Evolutionary conservation across 2,329 filamentous ascomycete species (phyloP).

Genomic region (Hymenoscyphus infarciens): DNA sequence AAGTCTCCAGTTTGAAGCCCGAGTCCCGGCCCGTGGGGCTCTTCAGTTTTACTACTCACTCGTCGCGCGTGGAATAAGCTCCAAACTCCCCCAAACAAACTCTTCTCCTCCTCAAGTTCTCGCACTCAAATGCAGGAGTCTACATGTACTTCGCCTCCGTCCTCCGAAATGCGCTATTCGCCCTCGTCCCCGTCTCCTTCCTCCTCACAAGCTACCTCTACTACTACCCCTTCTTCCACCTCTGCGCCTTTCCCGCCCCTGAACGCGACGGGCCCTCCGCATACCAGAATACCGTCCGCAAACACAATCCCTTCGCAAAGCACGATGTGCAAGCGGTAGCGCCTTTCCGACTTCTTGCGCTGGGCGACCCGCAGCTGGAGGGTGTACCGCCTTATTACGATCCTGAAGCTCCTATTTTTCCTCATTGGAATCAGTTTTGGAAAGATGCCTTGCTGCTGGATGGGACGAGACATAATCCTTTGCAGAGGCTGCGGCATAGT

Average conservation of each 20-base stretch:
- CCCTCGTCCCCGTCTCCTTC: constrained; percentile 63
- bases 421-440: constrained; percentile 45
- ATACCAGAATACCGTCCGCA: constrained; percentile 29
- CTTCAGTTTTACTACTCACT: too few relatives aligned
- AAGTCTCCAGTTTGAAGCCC: too few relatives aligned
- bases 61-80: neutral
- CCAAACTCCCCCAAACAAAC: neutral
- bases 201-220: constrained; percentile 76
- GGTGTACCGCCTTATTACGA: constrained; percentile 80
- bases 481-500: constrained; percentile 49
- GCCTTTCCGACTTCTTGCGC: constrained; percentile 80
- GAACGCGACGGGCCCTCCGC: constrained; percentile 24
- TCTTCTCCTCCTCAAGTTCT: neutral
- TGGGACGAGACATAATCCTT: constrained; percentile 46
- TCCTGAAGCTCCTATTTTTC: constrained; percentile 49
- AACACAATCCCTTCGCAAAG: constrained; percentile 26
- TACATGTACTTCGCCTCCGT: constrained; percentile 35
- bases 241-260: constrained; percentile 70
- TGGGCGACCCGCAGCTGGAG: constrained; percentile 92
- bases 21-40: too few relatives aligned
- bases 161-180: constrained; percentile 38
- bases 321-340: constrained; percentile 42
- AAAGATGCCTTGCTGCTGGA: constrained; percentile 26
- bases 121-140: constrained; percentile 27
- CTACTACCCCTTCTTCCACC: constrained; percentile 76